Evolutionary conservation across 257 asterid species (phyloP), one percentile per base, ranked within the genome.

Genomic region (Nicotiana obtusifolia): DNA sequence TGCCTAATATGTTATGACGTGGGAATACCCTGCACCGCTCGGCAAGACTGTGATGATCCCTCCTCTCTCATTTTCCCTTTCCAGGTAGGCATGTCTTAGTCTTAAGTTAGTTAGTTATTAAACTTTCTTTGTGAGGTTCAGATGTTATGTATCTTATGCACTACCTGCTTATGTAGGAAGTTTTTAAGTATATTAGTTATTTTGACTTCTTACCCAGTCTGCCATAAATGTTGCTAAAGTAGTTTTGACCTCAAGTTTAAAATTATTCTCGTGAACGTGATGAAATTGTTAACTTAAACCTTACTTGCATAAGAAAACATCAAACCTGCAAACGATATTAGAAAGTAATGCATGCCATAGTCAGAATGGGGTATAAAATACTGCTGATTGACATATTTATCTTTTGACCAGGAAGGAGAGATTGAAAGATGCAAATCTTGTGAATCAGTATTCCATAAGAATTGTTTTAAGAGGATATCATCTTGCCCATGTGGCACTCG

Each of bases 1-100:
- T 95, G 99, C 90, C 98, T 95, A 41, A 82, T 95, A 61, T 95
- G 99, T 88, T 95, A 93, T 84, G 98, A 94, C 76, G 89, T 82
- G 61, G 99, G 98, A 60, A 80, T 88, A 85, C 97, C 96, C 30
- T 95, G 99, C 76, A 76, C 90, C 83, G 97, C 99, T 82, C 94
- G 97, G 81, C 92, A 91, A 83, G 92, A 89, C 47, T 94, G 98
- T 82, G 83, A 87, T 82, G 90, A 92, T 85, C 96, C 95, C 24
- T 89, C 93, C 66, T 84, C 97, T 66, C 93, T 95, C 84, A 94
- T 94, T 81, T 95, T 95, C 44, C 97, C 98, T 84, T 95, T 95
- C 89, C 99, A 94, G 97, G 99, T 90, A 64, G 84, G 91, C 82
- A 59, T 7, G 28, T 16, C 44, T 71, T 44, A 52, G 57, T 52